A percentile compares a stretch with the other conserved stretches of the same genome.
phyloP scores from a whole-genome alignment of 1,284 basidiomycete species.

The Ganoderma lingzhi region DNA sequence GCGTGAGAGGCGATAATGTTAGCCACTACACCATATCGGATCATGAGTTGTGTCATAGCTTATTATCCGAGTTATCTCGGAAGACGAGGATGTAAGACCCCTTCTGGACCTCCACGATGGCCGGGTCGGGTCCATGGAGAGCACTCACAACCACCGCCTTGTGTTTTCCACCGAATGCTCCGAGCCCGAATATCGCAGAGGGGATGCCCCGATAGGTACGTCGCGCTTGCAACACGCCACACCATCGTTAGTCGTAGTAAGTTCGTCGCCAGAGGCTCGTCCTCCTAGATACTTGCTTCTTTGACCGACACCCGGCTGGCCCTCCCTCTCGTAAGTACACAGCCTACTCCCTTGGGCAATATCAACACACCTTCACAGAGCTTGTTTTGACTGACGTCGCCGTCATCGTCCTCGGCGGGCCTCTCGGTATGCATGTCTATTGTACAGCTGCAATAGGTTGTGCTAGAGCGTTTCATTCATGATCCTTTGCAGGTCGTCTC shows the following conservation, averaged over 20 bases:
- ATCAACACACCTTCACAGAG: neutral
- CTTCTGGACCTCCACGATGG: neutral
- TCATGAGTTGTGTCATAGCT: no score
- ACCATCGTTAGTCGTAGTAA: neutral
- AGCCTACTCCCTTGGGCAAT: neutral
- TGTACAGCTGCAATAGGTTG: neutral
- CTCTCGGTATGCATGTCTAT: neutral
- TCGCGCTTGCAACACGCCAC: no score
- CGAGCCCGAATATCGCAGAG: neutral
- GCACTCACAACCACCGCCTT: neutral
- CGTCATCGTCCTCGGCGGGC: neutral
- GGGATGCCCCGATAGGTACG: neutral
- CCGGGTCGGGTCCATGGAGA: neutral
- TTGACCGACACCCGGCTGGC: no score
- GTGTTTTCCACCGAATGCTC: neutral
- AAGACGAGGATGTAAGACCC: no score
- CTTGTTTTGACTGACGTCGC: neutral
- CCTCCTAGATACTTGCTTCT: neutral
- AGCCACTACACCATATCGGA: conserved; percentile 5
- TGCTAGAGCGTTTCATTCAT: neutral
- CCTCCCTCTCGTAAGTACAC: neutral
- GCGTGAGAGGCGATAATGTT: conserved; percentile 6
- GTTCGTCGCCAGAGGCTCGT: neutral
- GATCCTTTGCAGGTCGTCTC: neutral
- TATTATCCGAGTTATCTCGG: no score